These are phyloP conservation scores for Abrus precatorius DNA, from an alignment of 306 rosid species.

Conservation along the genomic window DNA sequence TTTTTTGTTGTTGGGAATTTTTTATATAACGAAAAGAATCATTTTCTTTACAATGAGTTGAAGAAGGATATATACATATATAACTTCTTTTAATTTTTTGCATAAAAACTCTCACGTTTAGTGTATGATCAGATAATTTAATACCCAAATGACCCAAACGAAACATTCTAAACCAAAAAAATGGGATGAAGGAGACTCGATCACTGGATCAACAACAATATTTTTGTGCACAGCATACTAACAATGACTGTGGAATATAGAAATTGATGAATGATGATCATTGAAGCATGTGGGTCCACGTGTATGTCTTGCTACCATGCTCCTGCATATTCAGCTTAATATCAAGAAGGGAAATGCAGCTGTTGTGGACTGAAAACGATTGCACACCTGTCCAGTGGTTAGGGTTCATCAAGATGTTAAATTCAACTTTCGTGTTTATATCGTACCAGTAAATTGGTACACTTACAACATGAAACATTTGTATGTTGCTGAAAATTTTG, in stretches of 20 bases:
- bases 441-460: not conserved
- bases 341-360: not conserved
- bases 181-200: not conserved
- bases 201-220: not conserved
- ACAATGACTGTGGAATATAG: slow-evolving; percentile 7
- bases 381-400: slow-evolving; percentile 38
- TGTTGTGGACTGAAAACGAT: slow-evolving; percentile 35
- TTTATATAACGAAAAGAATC: too few species aligned
- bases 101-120: not conserved
- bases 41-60: not conserved
- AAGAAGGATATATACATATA: not conserved
- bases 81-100: not conserved
- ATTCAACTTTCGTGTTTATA: slow-evolving; percentile 18
- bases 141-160: not conserved
- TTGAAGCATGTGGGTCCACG: slow-evolving; percentile 39
- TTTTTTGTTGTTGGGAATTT: not conserved
- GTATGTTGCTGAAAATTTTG: not conserved
- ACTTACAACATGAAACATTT: not conserved
- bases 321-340: slow-evolving; percentile 1
- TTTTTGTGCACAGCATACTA: slow-evolving; percentile 15
- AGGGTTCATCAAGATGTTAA: slow-evolving; percentile 31
- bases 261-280: not conserved
- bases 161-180: not conserved
- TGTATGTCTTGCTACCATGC: not conserved
- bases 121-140: slow-evolving; percentile 20